Evolutionary conservation across 2,329 filamentous ascomycete genomes (phyloP), one percentile per base, ranked within the genome.

Genomic region (Pseudogymnoascus sp.): DNA sequence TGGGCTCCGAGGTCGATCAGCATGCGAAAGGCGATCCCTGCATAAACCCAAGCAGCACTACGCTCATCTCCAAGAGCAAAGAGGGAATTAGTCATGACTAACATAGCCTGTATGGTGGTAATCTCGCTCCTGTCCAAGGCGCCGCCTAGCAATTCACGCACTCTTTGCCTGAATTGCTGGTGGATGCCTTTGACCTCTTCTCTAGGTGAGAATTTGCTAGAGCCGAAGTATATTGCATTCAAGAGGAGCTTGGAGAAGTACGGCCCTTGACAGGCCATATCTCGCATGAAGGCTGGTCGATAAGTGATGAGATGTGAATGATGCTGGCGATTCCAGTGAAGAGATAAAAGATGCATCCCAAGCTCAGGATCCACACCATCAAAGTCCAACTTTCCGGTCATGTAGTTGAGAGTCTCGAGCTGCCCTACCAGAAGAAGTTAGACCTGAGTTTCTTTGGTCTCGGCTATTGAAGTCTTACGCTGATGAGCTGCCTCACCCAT

Each of bases 41-140:
- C 77, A 64, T 85, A 85, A 4, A 84, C 67, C 83, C 83, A 86
- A 1, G 82, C 79, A 5, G 77, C 76, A 63, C 79, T 82, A 31
- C 77, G 73, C 66, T 83, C 77, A 60, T 79, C 78, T n/a, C 78
- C 75, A 1, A 78, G 70, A 0, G 81, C 76, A 65, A 83, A 82
- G 0, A 83, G 69, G 0, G 79, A 78, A 50, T 77, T 79, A 0
- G 77, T 77, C 76, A 84, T 35, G 33, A 35, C 33, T 35, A 35
- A 14, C 33, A 35, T 35, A 4, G 33, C 33, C 33, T 35, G 33
- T 35, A 35, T 35, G 33, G 33, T 35, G 2, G 33, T 35, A 35
- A 35, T 35, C 33, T 35, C 33, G 33, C 33, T 35, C 33, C 33
- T 35, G 33, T 35, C 33, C 33, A 35, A 35, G 33, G 33, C 33